Percentiles rank a stretch among this genome's conserved stretches.
Evolutionary conservation across 768 basidiomycete species (phyloP).

Genomic region (Mycena albidolilacea): DNA sequence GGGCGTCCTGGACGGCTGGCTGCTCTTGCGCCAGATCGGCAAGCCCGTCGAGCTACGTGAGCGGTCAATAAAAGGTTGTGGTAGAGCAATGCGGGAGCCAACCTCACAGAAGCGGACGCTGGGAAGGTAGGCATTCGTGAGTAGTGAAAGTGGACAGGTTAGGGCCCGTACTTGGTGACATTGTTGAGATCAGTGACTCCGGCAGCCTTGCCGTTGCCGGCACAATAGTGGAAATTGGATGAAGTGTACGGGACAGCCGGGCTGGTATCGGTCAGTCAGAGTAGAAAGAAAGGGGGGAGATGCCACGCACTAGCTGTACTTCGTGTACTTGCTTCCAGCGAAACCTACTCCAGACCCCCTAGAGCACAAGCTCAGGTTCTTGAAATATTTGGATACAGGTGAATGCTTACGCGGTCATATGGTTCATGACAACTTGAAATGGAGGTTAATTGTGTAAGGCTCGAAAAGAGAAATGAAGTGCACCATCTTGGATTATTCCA

Average conservation of each 20-base stretch:
- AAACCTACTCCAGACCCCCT: constrained; percentile 31
- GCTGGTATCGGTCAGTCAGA: constrained; percentile 14
- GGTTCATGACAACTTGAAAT: constrained; percentile 32
- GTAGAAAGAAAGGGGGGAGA: constrained; percentile 10
- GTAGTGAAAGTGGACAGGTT: constrained; percentile 5
- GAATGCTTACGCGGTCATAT: constrained; percentile 28
- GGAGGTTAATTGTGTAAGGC: constrained; percentile 18
- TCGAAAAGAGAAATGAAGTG: constrained; percentile 14
- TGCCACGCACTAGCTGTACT: constrained; percentile 33
- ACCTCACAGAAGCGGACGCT: constrained; percentile 32
- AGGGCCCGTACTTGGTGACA: constrained; percentile 24
- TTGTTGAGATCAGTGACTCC: constrained; percentile 25
- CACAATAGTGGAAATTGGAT: constrained; percentile 34
- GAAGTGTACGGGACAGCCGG: constrained; percentile 29
- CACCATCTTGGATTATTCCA: constrained; percentile 50
- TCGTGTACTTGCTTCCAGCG: constrained; percentile 33
- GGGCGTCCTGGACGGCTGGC: constrained; percentile 19
- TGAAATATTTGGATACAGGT: constrained; percentile 5
- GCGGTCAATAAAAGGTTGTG: constrained; percentile 12
- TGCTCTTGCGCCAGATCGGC: constrained; percentile 31
- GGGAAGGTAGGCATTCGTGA: constrained; percentile 15
- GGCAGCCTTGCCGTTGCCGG: constrained; percentile 24
- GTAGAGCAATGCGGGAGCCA: constrained; percentile 4
- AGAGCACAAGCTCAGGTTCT: constrained; percentile 16
- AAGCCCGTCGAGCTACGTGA: constrained; percentile 27